A percentile compares a stretch with the other conserved stretches of the same genome.
Evolutionary conservation across 139 green algal genomes (phyloP).

Genomic region (Chlorella sp.): DNA sequence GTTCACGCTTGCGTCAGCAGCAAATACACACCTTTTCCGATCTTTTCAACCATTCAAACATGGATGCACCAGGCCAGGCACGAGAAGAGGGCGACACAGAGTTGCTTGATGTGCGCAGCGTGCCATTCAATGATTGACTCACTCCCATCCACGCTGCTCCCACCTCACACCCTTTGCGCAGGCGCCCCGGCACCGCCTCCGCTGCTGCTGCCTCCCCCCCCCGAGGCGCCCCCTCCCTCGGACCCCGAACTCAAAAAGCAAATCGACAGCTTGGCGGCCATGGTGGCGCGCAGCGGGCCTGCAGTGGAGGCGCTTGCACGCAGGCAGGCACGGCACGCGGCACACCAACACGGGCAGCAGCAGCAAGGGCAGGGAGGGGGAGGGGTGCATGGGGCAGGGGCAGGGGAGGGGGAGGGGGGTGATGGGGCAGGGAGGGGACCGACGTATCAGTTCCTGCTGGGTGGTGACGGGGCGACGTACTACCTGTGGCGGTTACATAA

Average conservation of each 20-base stretch:
- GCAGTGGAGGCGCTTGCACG: constrained; percentile 75
- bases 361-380: neutral
- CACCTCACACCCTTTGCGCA: neutral
- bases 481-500: constrained; percentile 62
- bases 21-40: no score
- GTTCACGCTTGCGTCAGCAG: no score
- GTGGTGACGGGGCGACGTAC: constrained; percentile 54
- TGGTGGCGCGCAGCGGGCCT: constrained; percentile 78
- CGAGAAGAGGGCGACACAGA: neutral
- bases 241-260: constrained; percentile 44
- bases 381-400: neutral
- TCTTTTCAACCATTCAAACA: no score
- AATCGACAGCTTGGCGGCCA: constrained; percentile 65
- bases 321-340: constrained; percentile 39
- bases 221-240: constrained; percentile 32
- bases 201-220: constrained; percentile 15
- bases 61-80: neutral
- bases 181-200: no score
- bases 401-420: neutral
- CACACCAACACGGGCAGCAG: neutral
- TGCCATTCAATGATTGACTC: neutral
- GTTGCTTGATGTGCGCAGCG: neutral
- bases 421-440: no score
- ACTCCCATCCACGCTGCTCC: neutral
- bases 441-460: constrained; percentile 10